Evolutionary conservation across 108 stramenopile species (phyloP), one percentile per base, ranked within the genome.

Genomic region (Poteriospumella lacustris): DNA sequence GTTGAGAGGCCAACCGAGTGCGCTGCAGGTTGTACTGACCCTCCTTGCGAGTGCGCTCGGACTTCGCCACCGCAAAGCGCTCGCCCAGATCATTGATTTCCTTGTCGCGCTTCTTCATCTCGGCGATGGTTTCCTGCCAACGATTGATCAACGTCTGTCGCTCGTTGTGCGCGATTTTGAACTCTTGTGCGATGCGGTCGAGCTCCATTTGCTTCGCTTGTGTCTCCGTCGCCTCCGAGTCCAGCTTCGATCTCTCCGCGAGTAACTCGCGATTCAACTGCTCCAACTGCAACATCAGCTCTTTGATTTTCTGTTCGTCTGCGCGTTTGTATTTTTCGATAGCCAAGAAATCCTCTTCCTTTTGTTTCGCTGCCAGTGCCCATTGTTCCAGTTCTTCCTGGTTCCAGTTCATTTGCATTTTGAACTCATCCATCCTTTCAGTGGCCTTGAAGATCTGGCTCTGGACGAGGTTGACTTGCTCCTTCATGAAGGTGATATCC

Each of bases 351-450:
- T 94, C 93, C 39, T 91, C 91, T 64, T 92, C 93, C 80, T 91
- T 92, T 73, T 92, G 92, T 58, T 85, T 78, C 36, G 90, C 89
- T 15, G 93, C 93, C n/a, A 87, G 82, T 29, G 90, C 90, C 93
- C 93, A 94, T 86, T 91, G 91, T 83, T 94, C 91, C 24, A 94
- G 85, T 80, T 94, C 91, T 69, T 92, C 92, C 79, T 92, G 93
- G 81, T 91, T 94, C 89, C 89, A 92, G 80, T 92, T 90, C 86
- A 92, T 89, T 85, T 88, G 83, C 47, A 85, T 80, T 79, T 87
- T 91, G 76, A 92, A 89, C 42, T 80, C 76, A 73, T 92, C 93
- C 79, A 91, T 86, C 43, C 81, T 81, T 52, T 92, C 91, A 58
- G 87, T 88, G n/a, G 88, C 89, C 24, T 64, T 43, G 76, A 77